Conservation (phyloP, 140 eudicot genomes). For the Senecio squalidus region DNA sequence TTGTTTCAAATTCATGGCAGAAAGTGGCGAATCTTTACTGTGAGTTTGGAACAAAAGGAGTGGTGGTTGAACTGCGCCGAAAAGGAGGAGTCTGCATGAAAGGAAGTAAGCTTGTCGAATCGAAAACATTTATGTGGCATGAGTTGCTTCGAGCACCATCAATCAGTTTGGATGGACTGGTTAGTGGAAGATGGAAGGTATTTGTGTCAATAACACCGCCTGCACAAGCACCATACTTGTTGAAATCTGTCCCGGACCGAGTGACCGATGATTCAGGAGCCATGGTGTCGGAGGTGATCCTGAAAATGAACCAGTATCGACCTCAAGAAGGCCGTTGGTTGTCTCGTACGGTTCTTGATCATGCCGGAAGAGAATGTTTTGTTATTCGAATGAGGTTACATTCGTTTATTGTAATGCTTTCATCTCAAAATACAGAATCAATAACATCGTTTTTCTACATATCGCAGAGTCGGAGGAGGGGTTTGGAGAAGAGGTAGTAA, state of each 20-base stretch:
- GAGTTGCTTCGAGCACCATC: slow-evolving; percentile 79
- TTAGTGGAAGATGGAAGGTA: slow-evolving; percentile 36
- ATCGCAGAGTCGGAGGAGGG: slow-evolving; percentile 66
- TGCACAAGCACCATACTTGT: slow-evolving; percentile 77
- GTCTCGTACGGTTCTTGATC: slow-evolving; percentile 91
- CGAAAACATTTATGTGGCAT: slow-evolving; percentile 64
- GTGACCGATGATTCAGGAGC: slow-evolving; percentile 91
- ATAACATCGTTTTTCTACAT: not conserved
- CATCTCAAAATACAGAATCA: not conserved
- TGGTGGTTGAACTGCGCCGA: slow-evolving; percentile 52
- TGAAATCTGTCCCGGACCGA: slow-evolving; percentile 86
- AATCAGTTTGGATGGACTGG: slow-evolving; percentile 44
- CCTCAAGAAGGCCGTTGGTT: slow-evolving; percentile 98
- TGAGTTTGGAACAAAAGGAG: slow-evolving; percentile 89
- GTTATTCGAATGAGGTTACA: slow-evolving; percentile 73
- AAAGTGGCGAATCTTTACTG: slow-evolving; percentile 60
- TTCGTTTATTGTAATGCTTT: not conserved
- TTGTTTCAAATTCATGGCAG: slow-evolving; percentile 47
- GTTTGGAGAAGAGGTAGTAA: slow-evolving; percentile 94
- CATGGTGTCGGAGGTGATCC: slow-evolving; percentile 84
- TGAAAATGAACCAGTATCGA: slow-evolving; percentile 75
- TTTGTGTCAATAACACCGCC: slow-evolving; percentile 89
- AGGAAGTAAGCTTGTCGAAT: slow-evolving; percentile 49
- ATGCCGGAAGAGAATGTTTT: slow-evolving; percentile 86
- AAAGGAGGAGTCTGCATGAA: slow-evolving; percentile 54